Conservation (phyloP, 768 basidiomycete genomes). For the Kwoniella botswanensis region DNA sequence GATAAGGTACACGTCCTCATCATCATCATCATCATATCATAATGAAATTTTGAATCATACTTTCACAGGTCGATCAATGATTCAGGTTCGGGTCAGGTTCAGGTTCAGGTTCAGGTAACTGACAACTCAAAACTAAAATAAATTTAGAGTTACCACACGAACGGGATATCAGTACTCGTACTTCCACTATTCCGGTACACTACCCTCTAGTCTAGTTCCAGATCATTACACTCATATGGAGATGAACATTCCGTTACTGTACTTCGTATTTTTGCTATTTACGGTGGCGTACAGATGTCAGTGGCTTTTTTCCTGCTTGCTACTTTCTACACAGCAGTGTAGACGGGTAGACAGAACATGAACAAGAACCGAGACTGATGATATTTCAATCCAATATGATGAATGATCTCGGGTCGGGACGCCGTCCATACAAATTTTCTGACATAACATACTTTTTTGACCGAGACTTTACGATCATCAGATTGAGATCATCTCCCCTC, state of each 20-base stretch:
- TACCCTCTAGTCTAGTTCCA: background rate
- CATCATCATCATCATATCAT: no score
- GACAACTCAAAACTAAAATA: background rate
- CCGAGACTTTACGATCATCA: background rate
- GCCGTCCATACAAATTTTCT: background rate
- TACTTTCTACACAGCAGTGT: background rate
- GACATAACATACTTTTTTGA: background rate
- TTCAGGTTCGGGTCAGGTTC: background rate
- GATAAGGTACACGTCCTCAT: no score
- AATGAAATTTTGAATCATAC: background rate
- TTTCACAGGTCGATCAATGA: background rate
- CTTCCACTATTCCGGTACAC: no score
- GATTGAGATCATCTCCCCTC: background rate
- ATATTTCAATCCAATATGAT: no score
- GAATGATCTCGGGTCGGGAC: slow-evolving; percentile 3
- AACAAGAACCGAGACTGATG: no score
- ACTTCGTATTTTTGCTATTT: background rate
- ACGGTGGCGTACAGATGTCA: background rate
- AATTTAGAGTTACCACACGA: background rate
- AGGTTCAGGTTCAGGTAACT: background rate
- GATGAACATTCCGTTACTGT: background rate
- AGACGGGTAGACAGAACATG: no score
- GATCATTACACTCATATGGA: background rate
- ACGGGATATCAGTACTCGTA: background rate
- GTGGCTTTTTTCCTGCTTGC: slow-evolving; percentile 3